Evolutionary conservation across 1,139 yeast species (phyloP), one percentile per base, ranked within the genome.

Genomic region (Nakaseomyces bracarensis): DNA sequence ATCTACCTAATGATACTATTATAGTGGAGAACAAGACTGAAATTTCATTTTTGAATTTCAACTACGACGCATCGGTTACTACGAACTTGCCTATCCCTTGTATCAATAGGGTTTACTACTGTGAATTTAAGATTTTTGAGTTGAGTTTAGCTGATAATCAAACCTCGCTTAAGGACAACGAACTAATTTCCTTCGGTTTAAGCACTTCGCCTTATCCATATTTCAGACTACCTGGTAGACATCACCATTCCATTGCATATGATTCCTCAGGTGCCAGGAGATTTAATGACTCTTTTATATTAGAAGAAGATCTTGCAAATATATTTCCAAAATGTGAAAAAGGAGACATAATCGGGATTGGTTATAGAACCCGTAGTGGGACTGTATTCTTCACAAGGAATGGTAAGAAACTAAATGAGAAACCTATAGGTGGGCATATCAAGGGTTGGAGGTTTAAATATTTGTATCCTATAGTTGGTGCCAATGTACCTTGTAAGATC

Each of bases 161-260:
- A 11, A 21, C n/a, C 40, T 6, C 28, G 13, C 8, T 44, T 13
- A 38, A 42, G 13, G 49, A 50, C n/a, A 53, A 60, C 22, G 61
- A 83, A 35, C 61, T 70, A 38, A 57, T 87, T 19, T 71, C 91
- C 1, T 73, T 89, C 39, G 97, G 97, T 0, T 69, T 89, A 33
- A 75, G 86, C 2, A 82, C 96, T 0, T 82, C 79, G 53, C 96
- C 97, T 2, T 87, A 87, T 58, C 97, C 98, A 0, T 71, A 79
- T 42, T 89, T 87, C 61, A 71, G 95, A 53, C 68, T 89, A 27
- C 98, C 98, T 0, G 74, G 74, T 15, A 63, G 69, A 50, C 85
- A 83, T 53, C 77, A 79, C 43, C 86, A 83, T 58, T 84, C 95
- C 0, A 74, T 89, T 42, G 86, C 93, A 3, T 84, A 87, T 58